Conservation (phyloP, 2,329 filamentous ascomycete species). For the Salinomyces thailandicus region DNA sequence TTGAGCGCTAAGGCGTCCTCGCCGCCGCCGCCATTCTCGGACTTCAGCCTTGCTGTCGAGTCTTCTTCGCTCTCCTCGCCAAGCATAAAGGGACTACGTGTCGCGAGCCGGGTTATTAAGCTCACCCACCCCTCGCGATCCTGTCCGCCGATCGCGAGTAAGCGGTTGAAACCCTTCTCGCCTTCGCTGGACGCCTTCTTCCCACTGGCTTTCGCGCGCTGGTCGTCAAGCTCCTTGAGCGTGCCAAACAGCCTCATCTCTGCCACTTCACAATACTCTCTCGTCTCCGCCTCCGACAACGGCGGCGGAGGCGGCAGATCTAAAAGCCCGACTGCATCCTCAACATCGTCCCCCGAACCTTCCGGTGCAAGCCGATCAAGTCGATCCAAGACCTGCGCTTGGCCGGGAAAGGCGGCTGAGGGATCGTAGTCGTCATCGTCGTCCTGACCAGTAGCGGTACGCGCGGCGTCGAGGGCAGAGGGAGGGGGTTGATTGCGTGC, state of each 20-base stretch:
- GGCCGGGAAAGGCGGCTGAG: conserved; percentile 67
- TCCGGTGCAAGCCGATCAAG: conserved; percentile 55
- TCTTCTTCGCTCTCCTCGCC: conserved; percentile 37
- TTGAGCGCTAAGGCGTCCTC: conserved; percentile 11
- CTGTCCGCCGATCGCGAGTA: conserved; percentile 67
- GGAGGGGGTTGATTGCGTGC: conserved; percentile 21
- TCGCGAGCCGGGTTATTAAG: conserved; percentile 74
- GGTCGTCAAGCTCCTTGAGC: conserved; percentile 58
- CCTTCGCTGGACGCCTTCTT: conserved; percentile 52
- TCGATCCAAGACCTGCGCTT: conserved; percentile 69
- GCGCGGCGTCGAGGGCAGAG: conserved; percentile 20
- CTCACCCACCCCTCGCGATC: conserved; percentile 87
- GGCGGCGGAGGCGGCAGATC: conserved; percentile 66
- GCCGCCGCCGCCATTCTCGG: conserved; percentile 26
- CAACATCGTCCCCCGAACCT: conserved; percentile 28
- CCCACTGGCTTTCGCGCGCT: conserved; percentile 33
- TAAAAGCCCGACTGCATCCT: conserved; percentile 57
- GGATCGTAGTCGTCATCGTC: conserved; percentile 93
- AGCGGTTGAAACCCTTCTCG: conserved; percentile 64
- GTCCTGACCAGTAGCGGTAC: conserved; percentile 32
- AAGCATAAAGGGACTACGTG: conserved; percentile 61
- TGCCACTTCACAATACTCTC: conserved; percentile 63
- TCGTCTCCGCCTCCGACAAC: conserved; percentile 59
- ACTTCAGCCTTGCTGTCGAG: conserved; percentile 18
- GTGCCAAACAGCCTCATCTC: conserved; percentile 69